Evolutionary conservation across 2,329 filamentous ascomycete genomes (phyloP), one percentile per base, ranked within the genome.

Genomic region (Penicillium sp.): DNA sequence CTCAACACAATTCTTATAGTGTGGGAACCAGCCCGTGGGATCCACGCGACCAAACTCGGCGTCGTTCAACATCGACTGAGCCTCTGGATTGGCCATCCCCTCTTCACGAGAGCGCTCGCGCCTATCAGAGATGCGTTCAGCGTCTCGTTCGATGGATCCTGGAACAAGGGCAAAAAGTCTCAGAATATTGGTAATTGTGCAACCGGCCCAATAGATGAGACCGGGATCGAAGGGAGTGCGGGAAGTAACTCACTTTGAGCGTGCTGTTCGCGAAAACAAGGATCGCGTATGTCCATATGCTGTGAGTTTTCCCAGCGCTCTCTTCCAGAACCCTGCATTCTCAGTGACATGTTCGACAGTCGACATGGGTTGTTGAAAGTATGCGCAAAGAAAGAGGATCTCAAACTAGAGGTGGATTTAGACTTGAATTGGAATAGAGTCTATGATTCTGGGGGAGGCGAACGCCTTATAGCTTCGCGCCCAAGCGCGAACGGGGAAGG

Each of bases 11-110:
- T 86, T 89, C 73, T 91, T 87, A 71, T 95, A 96, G 55, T 89
- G 87, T 14, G 90, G 88, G 71, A 96, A 88, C 94, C 94, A 97
- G 56, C 91, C 89, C 67, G 95, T 86, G 55, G 96, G 88, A 72
- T 78, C 72, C 55, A 76, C 82, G 53, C 81, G 76, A 30, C 76
- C 73, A 58, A 78, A 74, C 46, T 75, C 73, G 36, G 47, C 55
- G 5, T 65, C 62, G 8, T 52, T 47, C 14, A 59, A 43, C 26
- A 55, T 19, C 4, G 56, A 43, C 36, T 53, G 57, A 9, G 55
- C 50, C 16, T 65, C 59, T 22, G 55, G 53, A 25, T 56, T 53
- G 48, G 28, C 61, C 26, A 60, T 50, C n/a, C 49, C 54, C 43
- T 58, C 55, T 35, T 57, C 56, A n/a, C 56, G 25, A 33, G 43